A percentile compares a stretch with the other conserved stretches of the same genome.
Conservation (phyloP, 306 rosid species). For the Cyamopsis tetragonoloba region DNA sequence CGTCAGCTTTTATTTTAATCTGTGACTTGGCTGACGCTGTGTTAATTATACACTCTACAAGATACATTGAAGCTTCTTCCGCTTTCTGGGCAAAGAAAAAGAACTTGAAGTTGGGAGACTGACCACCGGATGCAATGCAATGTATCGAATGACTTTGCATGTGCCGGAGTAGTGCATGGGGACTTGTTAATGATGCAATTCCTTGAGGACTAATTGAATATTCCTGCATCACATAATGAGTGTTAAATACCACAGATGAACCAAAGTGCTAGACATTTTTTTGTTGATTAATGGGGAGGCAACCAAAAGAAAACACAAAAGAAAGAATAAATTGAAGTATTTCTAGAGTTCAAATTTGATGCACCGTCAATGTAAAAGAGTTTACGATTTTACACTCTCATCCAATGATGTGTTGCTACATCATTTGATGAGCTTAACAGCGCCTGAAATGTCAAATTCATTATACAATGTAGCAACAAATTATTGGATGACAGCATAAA, state of each 20-base stretch:
- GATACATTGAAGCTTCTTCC: slow-evolving; percentile 67
- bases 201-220: slow-evolving; percentile 65
- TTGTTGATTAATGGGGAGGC: background rate
- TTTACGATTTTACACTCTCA: background rate
- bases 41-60: slow-evolving; percentile 91
- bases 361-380: background rate
- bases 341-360: background rate
- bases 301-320: background rate
- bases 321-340: background rate
- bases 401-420: background rate
- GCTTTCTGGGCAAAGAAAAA: slow-evolving; percentile 96
- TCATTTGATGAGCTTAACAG: background rate
- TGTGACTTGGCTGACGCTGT: slow-evolving; percentile 81
- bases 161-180: slow-evolving; percentile 67
- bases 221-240: slow-evolving; percentile 54
- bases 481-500: background rate
- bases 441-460: background rate
- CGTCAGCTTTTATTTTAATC: slow-evolving; percentile 84
- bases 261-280: background rate
- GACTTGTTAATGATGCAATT: slow-evolving; percentile 56
- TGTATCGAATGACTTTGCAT: slow-evolving; percentile 87
- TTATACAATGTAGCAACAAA: background rate
- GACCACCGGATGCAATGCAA: slow-evolving; percentile 96
- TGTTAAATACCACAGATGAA: background rate
- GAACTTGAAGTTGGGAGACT: slow-evolving; percentile 85